A percentile compares a stretch with the other conserved stretches of the same genome.
phyloP scores from a whole-genome alignment of 1,284 basidiomycete genomes.

The Cutaneotrichosporon dermatis region DNA sequence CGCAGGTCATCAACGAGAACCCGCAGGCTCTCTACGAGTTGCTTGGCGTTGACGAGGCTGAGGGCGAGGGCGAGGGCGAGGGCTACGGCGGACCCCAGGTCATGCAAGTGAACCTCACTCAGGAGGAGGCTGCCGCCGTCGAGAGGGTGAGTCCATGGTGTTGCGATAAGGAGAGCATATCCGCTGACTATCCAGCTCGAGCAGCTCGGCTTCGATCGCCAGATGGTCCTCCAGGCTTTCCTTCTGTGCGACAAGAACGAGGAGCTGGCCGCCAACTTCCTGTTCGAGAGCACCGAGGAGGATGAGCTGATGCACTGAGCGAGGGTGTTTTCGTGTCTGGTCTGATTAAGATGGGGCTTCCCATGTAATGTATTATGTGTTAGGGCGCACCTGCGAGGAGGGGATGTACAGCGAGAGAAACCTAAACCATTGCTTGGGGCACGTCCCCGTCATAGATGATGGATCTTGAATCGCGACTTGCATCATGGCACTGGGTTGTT shows the following conservation, averaged over 20 bases:
- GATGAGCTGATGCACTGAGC: conserved; percentile 44
- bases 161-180: conserved; percentile 53
- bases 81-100: conserved; percentile 58
- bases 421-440: background rate
- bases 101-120: conserved; percentile 63
- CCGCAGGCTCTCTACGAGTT: conserved; percentile 67
- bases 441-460: conserved; percentile 1
- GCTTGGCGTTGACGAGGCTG: conserved; percentile 52
- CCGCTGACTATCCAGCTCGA: conserved; percentile 52
- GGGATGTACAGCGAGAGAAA: background rate
- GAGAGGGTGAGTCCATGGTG: conserved; percentile 51
- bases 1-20: conserved; percentile 61
- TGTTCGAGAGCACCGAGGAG: conserved; percentile 72
- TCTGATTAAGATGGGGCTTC: background rate
- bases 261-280: conserved; percentile 84
- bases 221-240: conserved; percentile 76
- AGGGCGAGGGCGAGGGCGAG: conserved; percentile 50
- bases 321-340: background rate
- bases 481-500: background rate
- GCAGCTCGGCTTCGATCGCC: conserved; percentile 76
- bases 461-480: background rate
- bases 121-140: conserved; percentile 80
- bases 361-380: conserved; percentile 2
- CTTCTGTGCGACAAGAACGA: conserved; percentile 92
- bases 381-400: background rate